Evolutionary conservation across 2,329 filamentous ascomycete species (phyloP), one percentile per base, ranked within the genome.

Genomic region (Pseudocercospora macadamiae): DNA sequence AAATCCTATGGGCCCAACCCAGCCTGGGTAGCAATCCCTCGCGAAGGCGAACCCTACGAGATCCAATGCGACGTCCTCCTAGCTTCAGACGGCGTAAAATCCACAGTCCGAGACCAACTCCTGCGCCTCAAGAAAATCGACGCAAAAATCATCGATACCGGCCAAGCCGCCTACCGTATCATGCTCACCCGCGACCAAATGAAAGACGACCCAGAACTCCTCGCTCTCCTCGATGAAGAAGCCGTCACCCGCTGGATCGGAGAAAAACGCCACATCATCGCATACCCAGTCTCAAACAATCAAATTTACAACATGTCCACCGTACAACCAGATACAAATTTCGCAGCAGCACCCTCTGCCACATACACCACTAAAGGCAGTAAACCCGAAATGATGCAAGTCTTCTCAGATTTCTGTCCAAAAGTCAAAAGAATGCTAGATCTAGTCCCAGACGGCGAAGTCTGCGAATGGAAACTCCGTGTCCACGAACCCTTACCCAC

Each of bases 151-250:
- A 78, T 85, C 59, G 87, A 90, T 64, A 91, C 89, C 0, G 85
- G 88, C 3, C 88, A 92, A 75, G 89, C 90, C 0, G 88, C 89
- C 2, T 93, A 93, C 77, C 84, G 89, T 10, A 90, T 93, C 74
- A 89, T 93, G 84, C 80, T 93, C 16, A 83, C 82, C 1, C 84
- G 89, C 10, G 81, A 84, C 26, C 80, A 88, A 59, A 89, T 93
- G 83, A 74, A 80, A 56, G 66, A 82, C 19, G 88, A 92, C 65
- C 82, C 88, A 0, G 87, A 90, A 63, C 78, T 91, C 48, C 77
- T 88, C 54, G 80, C 76, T n/a, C 80, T 92, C 8, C 79, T 93
- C 19, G 84, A 90, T 65, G 80, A 82, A 42, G 83, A 91, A 67
- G 79, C 82, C 49, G 89, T 89, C 2, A 87, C 86, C 36, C 83